Base-by-base conservation (phyloP, 345 rosid genomes). In the Syzygium grande region DNA sequence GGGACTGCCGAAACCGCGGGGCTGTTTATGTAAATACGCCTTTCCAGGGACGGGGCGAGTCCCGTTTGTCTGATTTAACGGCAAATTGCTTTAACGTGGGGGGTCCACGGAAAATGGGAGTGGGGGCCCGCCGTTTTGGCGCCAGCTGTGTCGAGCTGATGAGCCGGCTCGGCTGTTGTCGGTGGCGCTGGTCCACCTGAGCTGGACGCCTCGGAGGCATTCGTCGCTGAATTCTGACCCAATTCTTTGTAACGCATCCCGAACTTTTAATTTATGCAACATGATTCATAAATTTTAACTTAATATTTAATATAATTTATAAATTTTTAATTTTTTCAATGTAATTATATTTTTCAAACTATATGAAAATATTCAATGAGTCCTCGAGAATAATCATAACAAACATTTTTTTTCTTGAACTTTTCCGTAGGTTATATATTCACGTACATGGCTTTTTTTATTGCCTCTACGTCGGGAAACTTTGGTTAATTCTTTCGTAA, bases 111-210 rank as follows among this genome's bases (percentile, higher is more conserved):
- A 53, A 53, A 29, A 29, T 1, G 86, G 46, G 3, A 11, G 86
- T 43, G 56, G 73, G 91, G 93, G 46, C 85, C 91, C 89, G 22
- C 91, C 90, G 86, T 38, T 22, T 84, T 85, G 89, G 88, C 87
- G 58, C 90, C 91, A 87, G 86, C 91, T 51, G 84, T 61, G n/a
- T 41, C 0, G 34, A 19, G 25, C 38, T 3, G 86, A 85, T 84
- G 87, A 77, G 88, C 88, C 51, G 51, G 90, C 84, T 78, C 21
- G 87, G 86, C 87, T 77, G 2, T 11, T 87, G 92, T 91, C 92
- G 85, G 85, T 93, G 65, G 46, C 38, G 16, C n/a, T 68, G 88
- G 83, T 83, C 89, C 88, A 68, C 52, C 46, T 80, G 83, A 73
- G 83, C 83, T 49, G 49, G 83, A 73, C 83, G 83, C 13, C 83